Base-by-base conservation (phyloP, 805 yeast species). In the Candida adriatica region DNA sequence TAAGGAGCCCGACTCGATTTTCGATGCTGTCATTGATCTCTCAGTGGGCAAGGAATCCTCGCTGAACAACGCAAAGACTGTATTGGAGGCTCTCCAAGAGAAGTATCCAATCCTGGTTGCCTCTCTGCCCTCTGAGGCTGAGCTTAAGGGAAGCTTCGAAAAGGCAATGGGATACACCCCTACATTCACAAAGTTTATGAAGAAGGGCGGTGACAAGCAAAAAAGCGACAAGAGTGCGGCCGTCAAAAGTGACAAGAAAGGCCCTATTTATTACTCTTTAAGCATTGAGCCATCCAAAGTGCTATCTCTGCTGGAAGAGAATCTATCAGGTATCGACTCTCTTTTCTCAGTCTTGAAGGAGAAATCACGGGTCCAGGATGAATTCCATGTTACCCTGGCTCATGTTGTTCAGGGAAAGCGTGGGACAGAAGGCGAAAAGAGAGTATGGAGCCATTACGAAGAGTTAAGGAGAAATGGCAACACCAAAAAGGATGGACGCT, bases 341-440 rank as follows among this genome's bases (percentile, higher is more conserved):
- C 14, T 41, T 23, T 24, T 8, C 13, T 14, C 15, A 22, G 22
- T 6, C 36, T 48, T 73, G 9, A 42, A 58, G 20, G 31, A 48
- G 2, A 33, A 29, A 1, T 48, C 54, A 1, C 55, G 75, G 20
- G 51, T 79, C 1, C 84, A 75, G 41, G 30, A 49, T 0, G 63
- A 63, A 18, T 77, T 82, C 42, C 94, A 84, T 48, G 69, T 83
- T 3, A 85, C 94, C 0, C 48, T 82, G 26, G 62, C 72, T 5
- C 94, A 82, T 48, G 40, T 52, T 0, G 33, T 38, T 16, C 59
- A 55, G 26, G 47, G 53, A 4, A 59, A 56, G 19, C 51, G 33
- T 27, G 59, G 62, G 2, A 33, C 47, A n/a, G 40, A 34, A 1
- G 24, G 29, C 8, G 53, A 45, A 13, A 54, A 46, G 31, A 29